Evolutionary conservation across 108 stramenopile species (phyloP).

Genomic region (Conticribra weissflogii): DNA sequence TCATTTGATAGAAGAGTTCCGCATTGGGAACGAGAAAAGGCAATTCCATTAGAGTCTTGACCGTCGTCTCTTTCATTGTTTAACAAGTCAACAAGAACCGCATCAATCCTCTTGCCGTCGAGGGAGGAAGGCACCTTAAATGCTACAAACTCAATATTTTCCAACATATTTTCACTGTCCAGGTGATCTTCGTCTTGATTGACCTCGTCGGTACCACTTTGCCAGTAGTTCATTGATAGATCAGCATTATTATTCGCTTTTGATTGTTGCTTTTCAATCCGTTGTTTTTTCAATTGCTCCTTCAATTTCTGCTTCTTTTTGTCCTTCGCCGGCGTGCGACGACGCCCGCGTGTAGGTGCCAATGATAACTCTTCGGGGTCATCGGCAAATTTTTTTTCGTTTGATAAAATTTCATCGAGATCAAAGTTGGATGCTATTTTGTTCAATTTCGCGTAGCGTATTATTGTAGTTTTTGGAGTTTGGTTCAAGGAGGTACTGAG

Average conservation of each 20-base stretch:
- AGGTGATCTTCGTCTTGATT: constrained; percentile 8
- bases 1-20: constrained; percentile 35
- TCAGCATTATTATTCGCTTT: constrained; percentile 11
- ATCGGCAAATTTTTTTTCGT: constrained; percentile 35
- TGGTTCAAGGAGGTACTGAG: no score
- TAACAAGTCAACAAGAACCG: constrained; percentile 36
- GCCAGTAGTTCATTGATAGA: neutral
- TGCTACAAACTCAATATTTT: constrained; percentile 22
- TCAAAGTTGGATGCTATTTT: constrained; percentile 44
- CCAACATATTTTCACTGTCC: constrained; percentile 22
- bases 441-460: constrained; percentile 38
- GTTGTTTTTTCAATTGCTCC: constrained; percentile 17
- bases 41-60: constrained; percentile 4
- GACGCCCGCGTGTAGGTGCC: neutral
- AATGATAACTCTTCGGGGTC: constrained; percentile 3
- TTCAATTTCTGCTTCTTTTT: constrained; percentile 38
- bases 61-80: constrained; percentile 24
- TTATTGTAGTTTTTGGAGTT: constrained; percentile 10
- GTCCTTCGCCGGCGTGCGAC: constrained; percentile 20
- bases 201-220: neutral
- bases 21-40: constrained; percentile 53
- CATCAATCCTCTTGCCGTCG: constrained; percentile 45
- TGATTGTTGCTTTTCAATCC: constrained; percentile 29
- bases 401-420: constrained; percentile 40
- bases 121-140: constrained; percentile 16